A percentile compares a stretch with the other conserved stretches of the same genome.
Evolutionary conservation across 371 early-diverging fungal genomes (phyloP).

Genomic region (Saksenaea vasiformis): DNA sequence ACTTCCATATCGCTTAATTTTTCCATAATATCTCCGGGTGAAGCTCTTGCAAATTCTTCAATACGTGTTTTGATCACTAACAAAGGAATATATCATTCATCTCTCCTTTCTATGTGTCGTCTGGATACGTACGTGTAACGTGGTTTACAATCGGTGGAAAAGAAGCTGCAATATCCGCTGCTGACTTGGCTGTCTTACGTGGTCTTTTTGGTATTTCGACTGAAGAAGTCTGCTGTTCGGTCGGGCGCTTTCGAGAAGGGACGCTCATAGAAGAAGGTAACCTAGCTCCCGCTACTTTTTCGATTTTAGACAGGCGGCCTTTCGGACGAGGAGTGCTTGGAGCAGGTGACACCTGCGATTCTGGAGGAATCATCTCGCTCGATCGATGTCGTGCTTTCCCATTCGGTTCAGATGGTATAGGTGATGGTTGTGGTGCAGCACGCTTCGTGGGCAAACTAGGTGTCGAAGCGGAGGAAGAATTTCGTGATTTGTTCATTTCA

Average conservation of each 20-base stretch:
- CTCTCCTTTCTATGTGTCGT: not conserved
- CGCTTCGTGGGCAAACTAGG: not conserved
- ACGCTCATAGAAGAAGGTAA: not conserved
- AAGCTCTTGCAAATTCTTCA: slow-evolving; percentile 4
- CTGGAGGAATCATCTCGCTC: not conserved
- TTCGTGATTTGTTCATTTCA: not conserved
- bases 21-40: not conserved
- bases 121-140: not conserved
- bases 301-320: not conserved
- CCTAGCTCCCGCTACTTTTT: not conserved
- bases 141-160: slow-evolving; percentile 3
- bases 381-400: not conserved
- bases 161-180: not conserved
- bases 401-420: not conserved
- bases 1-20: slow-evolving; percentile 7
- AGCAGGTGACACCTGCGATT: not conserved
- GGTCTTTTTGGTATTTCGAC: not conserved
- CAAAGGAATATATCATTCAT: not conserved
- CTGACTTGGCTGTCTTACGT: not conserved
- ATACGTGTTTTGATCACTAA: slow-evolving; percentile 11
- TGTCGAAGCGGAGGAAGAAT: not conserved
- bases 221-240: not conserved
- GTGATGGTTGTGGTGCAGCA: not conserved
- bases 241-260: not conserved
- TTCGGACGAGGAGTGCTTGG: not conserved